phyloP scores from a whole-genome alignment of 1,139 yeast genomes.

The Lodderomyces orthopsilosis region DNA sequence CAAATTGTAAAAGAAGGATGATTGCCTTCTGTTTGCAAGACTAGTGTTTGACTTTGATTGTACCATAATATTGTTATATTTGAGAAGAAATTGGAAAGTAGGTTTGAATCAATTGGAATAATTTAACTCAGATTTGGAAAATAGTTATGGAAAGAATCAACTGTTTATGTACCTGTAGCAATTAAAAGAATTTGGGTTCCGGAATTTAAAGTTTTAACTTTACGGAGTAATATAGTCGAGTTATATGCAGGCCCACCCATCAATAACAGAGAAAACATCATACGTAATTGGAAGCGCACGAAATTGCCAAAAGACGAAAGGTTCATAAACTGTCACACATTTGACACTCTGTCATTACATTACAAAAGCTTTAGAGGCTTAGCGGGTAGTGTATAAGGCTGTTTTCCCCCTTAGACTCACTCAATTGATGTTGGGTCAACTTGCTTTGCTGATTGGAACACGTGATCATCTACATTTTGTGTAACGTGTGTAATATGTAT shows the following conservation, averaged over 20 bases:
- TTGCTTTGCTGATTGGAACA: background rate
- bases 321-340: no score
- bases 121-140: no score
- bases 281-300: constrained; percentile 2
- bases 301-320: background rate
- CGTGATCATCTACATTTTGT: background rate
- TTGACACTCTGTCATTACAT: background rate
- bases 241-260: background rate
- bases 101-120: no score
- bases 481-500: background rate
- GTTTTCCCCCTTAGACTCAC: background rate
- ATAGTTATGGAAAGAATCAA: background rate
- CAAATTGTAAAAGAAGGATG: constrained; percentile 37
- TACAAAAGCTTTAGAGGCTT: background rate
- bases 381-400: background rate
- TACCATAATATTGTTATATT: no score
- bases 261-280: background rate
- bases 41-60: constrained; percentile 28
- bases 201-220: background rate
- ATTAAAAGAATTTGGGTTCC: background rate
- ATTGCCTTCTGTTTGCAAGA: constrained; percentile 36
- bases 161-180: background rate
- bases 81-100: no score
- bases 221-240: background rate
- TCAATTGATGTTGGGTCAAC: no score